Conservation (phyloP, 257 asterid species). For the Przewalskia tangutica region DNA sequence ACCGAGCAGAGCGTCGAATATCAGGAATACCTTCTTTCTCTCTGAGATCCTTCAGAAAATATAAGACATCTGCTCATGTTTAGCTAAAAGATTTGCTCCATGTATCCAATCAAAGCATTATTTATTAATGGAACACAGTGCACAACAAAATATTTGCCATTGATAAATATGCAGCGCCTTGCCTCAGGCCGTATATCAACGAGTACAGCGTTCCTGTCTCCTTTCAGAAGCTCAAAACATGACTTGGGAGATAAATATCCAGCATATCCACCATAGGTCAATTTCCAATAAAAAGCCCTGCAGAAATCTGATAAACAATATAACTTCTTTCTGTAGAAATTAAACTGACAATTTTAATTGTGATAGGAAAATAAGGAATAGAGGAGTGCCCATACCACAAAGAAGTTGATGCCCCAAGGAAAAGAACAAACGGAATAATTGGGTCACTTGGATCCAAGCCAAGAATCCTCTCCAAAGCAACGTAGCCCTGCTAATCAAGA, state of each 20-base stretch:
- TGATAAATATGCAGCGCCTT: conserved; percentile 39
- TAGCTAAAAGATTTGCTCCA: neutral
- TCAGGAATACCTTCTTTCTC: conserved; percentile 95
- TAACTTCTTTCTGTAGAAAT: conserved; percentile 42
- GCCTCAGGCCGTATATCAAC: conserved; percentile 95
- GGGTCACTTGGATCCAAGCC: conserved; percentile 87
- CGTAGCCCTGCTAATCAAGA: conserved; percentile 40
- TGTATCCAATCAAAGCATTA: neutral
- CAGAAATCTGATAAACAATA: conserved; percentile 83
- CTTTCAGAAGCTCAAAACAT: conserved; percentile 62
- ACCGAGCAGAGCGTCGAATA: conserved; percentile 79
- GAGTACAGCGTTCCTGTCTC: conserved; percentile 56
- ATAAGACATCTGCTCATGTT: neutral
- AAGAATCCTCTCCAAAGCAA: conserved; percentile 42
- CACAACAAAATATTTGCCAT: neutral
- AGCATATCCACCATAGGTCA: conserved; percentile 76
- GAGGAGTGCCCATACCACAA: conserved; percentile 52
- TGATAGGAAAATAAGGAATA: conserved; percentile 8
- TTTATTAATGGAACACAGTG: neutral
- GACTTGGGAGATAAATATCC: conserved; percentile 76
- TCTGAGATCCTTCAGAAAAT: conserved; percentile 53
- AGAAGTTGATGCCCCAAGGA: conserved; percentile 61
- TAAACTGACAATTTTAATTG: conserved; percentile 5
- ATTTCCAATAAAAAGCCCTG: conserved; percentile 84
- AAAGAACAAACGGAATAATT: conserved; percentile 49